Percentiles rank a stretch among this genome's conserved stretches.
Conservation (phyloP, 1,284 basidiomycete genomes). For the Coriolopsis trogii region DNA sequence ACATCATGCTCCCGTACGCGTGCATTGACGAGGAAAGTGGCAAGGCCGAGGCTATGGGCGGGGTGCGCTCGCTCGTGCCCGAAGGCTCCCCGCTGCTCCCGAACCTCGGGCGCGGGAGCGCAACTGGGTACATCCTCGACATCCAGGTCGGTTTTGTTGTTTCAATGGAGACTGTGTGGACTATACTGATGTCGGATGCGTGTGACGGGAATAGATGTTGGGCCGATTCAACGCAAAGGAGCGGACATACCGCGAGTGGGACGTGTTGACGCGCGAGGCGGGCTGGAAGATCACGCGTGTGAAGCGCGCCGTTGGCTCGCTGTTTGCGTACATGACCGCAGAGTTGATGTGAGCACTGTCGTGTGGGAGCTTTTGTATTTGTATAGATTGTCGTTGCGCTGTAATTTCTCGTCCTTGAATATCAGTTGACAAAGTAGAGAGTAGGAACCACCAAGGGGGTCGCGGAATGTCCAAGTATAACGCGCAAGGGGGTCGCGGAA, state of each 20-base stretch:
- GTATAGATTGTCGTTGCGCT: no score
- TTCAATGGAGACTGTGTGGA: background rate
- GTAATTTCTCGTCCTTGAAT: no score
- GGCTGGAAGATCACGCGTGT: slow-evolving; percentile 66
- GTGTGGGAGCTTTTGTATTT: no score
- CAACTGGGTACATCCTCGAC: slow-evolving; percentile 19
- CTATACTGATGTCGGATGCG: background rate
- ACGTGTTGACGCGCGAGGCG: slow-evolving; percentile 52
- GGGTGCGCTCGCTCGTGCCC: slow-evolving; percentile 14
- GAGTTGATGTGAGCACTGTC: no score
- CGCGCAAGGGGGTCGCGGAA: no score
- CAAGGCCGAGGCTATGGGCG: background rate
- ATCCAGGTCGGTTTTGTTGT: slow-evolving; percentile 4
- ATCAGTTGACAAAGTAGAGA: no score
- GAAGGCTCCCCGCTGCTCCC: slow-evolving; percentile 21
- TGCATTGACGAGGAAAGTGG: slow-evolving; percentile 15
- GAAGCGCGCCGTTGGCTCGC: slow-evolving; percentile 25
- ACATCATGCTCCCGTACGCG: slow-evolving; percentile 23
- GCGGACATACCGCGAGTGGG: slow-evolving; percentile 63
- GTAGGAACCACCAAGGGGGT: no score
- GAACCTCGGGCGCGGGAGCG: slow-evolving; percentile 20
- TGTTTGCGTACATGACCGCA: slow-evolving; percentile 22
- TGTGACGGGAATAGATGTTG: no score
- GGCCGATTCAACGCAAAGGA: slow-evolving; percentile 66
- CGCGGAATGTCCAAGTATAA: no score